Base-by-base conservation (phyloP, 768 basidiomycete species). In the Pleurotus sapidus region DNA sequence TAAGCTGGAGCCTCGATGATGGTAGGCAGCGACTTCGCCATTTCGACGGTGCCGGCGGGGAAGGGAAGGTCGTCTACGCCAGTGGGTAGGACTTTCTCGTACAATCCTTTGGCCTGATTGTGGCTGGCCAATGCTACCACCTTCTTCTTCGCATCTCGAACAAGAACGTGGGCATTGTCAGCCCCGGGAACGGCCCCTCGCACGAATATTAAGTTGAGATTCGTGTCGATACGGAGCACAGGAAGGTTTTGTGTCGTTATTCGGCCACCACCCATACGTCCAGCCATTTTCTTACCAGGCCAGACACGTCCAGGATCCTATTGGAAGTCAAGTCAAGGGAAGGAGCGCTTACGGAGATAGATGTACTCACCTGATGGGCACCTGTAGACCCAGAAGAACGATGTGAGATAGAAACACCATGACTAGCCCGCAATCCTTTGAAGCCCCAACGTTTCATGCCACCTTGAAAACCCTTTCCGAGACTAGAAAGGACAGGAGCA, bases 271-370 rank as follows among this genome's bases (percentile, higher is more conserved):
- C 97, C 97, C 79, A 98, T 87, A 20, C 87, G 88, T 34, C 97
- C 97, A 8, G 96, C 86, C 96, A 97, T 98, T 78, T 98, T 98
- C 77, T 95, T 97, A 38, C 97, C 97, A 3, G 97, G 97, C 75
- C 91, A 94, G 4, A 98, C 81, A 65, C 97, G 87, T 47, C 97
- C 97, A 23, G 97, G 96, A 65, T 97, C 95, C 95, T 98, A 59
- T 18, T 17, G 20, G 5, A 51, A 20, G 24, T 42, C 6, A 43
- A 3, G 30, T 34, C 30, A 34, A 9, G 30, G 30, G 30, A 34
- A 9, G 20, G 24, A 25, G 5, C 12, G 25, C 7, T 6, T 37
- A 23, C 4, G 5, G 34, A 37, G 27, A 18, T 37, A 25, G 24
- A 37, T 42, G 4, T 17, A 47, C 14, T n/a, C 61, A 94, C 95